Conservation (phyloP, 2,329 filamentous ascomycete species). For the Zasmidium cellare region DNA sequence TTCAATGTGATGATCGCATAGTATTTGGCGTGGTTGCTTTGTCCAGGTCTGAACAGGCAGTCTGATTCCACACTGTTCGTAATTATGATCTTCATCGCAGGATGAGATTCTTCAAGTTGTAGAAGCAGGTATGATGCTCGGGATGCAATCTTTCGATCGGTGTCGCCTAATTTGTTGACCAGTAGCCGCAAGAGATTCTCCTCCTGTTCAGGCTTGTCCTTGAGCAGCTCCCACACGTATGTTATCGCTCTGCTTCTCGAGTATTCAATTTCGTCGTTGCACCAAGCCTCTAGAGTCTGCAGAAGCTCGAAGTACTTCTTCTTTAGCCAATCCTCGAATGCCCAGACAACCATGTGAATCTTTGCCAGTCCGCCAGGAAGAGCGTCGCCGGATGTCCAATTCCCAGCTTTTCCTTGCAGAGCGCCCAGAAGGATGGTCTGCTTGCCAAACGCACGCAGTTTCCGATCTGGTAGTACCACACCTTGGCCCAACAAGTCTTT, state of each 20-base stretch:
- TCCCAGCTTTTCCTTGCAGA: slow-evolving; percentile 61
- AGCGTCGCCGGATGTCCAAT: slow-evolving; percentile 68
- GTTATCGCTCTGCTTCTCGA: slow-evolving; percentile 84
- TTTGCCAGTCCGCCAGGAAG: slow-evolving; percentile 74
- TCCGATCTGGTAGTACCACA: slow-evolving; percentile 80
- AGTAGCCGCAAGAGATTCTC: slow-evolving; percentile 86
- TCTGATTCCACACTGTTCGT: slow-evolving; percentile 84
- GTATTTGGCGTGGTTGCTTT: slow-evolving; percentile 86
- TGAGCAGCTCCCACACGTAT: slow-evolving; percentile 86
- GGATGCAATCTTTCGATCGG: slow-evolving; percentile 92
- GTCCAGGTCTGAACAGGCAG: slow-evolving; percentile 80
- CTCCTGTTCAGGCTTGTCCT: slow-evolving; percentile 96
- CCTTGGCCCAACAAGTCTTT: slow-evolving; percentile 94
- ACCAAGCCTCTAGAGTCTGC: slow-evolving; percentile 89
- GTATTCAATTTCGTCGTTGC: slow-evolving; percentile 92
- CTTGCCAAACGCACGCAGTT: slow-evolving; percentile 73
- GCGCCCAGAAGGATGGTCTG: slow-evolving; percentile 75
- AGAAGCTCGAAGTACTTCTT: slow-evolving; percentile 89
- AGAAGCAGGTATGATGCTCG: slow-evolving; percentile 90
- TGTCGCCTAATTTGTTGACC: slow-evolving; percentile 95
- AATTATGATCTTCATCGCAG: slow-evolving; percentile 89
- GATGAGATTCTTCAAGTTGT: slow-evolving; percentile 84
- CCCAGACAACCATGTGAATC: slow-evolving; percentile 81
- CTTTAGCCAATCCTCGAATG: slow-evolving; percentile 94
- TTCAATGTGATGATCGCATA: slow-evolving; percentile 96